Percentiles rank a stretch among this genome's conserved stretches.
Evolutionary conservation across 2,329 filamentous ascomycete genomes (phyloP).

Genomic region (Cercospora sojina): DNA sequence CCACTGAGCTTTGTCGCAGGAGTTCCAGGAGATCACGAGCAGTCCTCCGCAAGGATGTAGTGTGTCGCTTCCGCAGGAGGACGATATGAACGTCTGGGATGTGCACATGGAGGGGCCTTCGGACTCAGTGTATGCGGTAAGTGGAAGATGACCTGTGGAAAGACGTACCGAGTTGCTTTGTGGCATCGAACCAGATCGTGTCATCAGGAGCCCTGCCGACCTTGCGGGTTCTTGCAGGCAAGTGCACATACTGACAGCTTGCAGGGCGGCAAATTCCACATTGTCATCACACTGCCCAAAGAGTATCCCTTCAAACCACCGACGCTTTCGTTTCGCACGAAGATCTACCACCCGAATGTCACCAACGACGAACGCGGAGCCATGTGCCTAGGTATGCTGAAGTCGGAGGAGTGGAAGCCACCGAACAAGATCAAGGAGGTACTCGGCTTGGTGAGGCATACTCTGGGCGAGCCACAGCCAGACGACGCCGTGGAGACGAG

Average conservation of each 20-base stretch:
- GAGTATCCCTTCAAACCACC: constrained; percentile 93
- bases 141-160: constrained; percentile 27
- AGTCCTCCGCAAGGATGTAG: constrained; percentile 58
- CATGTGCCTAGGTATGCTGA: constrained; percentile 83
- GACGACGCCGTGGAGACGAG: constrained; percentile 85
- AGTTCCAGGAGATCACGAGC: constrained; percentile 58
- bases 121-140: constrained; percentile 63
- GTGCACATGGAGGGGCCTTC: constrained; percentile 65
- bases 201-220: background rate
- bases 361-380: constrained; percentile 80
- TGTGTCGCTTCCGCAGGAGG: constrained; percentile 59
- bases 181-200: background rate
- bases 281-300: constrained; percentile 69
- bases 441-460: constrained; percentile 70
- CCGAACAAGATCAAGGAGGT: constrained; percentile 73
- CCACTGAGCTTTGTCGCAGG: constrained; percentile 47
- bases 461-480: constrained; percentile 78
- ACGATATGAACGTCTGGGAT: constrained; percentile 67
- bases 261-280: constrained; percentile 69
- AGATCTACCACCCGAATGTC: constrained; percentile 94
- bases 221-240: background rate
- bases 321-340: constrained; percentile 74
- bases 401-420: constrained; percentile 89
- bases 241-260: background rate
- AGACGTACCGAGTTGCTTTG: background rate